Percentiles rank a stretch among this genome's conserved stretches.
Conservation (phyloP, 2,329 filamentous ascomycete genomes). For the Helotiales sp. region DNA sequence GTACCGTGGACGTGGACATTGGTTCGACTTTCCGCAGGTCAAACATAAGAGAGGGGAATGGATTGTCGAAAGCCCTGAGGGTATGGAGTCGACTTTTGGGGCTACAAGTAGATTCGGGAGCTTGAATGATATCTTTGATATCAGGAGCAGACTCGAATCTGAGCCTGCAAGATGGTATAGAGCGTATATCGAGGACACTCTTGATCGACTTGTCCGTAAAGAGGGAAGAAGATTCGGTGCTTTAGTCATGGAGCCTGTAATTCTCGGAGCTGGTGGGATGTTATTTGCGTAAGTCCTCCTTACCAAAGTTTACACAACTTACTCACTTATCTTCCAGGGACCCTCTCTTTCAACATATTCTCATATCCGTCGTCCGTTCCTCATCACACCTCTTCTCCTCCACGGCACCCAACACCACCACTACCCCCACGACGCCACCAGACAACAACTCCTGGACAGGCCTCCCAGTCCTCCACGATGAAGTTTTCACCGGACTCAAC, state of each 20-base stretch:
- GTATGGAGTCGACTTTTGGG: conserved; percentile 21
- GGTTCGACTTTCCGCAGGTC: conserved; percentile 78
- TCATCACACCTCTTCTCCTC: conserved; percentile 33
- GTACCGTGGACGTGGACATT: conserved; percentile 77
- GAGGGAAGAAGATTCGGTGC: conserved; percentile 71
- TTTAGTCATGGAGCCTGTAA: conserved; percentile 76
- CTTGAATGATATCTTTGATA: conserved; percentile 60
- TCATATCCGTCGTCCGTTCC: conserved; percentile 68
- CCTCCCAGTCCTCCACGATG: conserved; percentile 78
- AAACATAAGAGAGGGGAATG: conserved; percentile 66
- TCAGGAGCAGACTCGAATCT: conserved; percentile 47
- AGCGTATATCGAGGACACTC: conserved; percentile 54
- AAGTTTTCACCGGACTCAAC: conserved; percentile 85
- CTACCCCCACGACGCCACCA: not conserved
- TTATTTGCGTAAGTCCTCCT: conserved; percentile 62
- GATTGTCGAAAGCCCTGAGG: conserved; percentile 47
- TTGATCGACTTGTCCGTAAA: conserved; percentile 52
- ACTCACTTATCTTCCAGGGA: conserved; percentile 52
- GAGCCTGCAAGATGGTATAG: conserved; percentile 54
- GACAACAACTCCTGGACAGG: conserved; percentile 60
- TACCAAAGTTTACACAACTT: not conserved
- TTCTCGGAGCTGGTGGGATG: conserved; percentile 85
- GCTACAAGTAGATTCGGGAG: conserved; percentile 33
- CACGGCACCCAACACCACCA: not conserved
- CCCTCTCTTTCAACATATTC: conserved; percentile 74